phyloP scores from a whole-genome alignment of 2,329 filamentous ascomycete species.

The Botrytis cinerea region DNA sequence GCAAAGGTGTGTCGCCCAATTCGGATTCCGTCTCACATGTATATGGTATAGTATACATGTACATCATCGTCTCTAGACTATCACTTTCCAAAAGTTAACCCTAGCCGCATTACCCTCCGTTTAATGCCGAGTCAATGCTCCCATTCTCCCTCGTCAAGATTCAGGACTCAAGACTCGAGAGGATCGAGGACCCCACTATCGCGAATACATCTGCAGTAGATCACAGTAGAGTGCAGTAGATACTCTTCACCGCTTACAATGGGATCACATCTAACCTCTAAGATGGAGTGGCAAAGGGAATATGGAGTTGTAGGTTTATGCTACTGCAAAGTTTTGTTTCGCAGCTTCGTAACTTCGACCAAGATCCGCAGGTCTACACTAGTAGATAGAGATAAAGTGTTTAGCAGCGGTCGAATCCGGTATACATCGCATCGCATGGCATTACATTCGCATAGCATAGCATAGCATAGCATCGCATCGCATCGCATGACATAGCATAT shows the following conservation, averaged over 20 bases:
- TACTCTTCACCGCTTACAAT: neutral
- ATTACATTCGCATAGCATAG: conserved; percentile 5
- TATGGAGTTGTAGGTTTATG: neutral
- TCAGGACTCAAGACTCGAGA: neutral
- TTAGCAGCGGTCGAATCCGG: conserved; percentile 1
- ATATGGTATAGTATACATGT: neutral
- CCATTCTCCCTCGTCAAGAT: conserved; percentile 8
- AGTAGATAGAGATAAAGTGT: conserved; percentile 2
- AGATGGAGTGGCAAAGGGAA: neutral
- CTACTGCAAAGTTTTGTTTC: conserved; percentile 11
- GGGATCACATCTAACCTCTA: neutral
- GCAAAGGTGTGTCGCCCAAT: neutral
- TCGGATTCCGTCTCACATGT: neutral
- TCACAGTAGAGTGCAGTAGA: conserved; percentile 3
- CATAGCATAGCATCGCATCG: conserved; percentile 7
- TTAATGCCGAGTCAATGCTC: conserved; percentile 2
- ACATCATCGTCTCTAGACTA: neutral
- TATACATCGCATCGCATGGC: conserved; percentile 21
- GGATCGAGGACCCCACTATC: neutral
- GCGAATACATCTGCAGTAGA: conserved; percentile 12
- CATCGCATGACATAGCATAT: conserved; percentile 6
- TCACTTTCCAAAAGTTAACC: neutral
- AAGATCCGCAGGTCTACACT: neutral
- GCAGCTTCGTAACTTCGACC: conserved; percentile 4
- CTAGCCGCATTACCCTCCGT: conserved; percentile 12